phyloP scores from a whole-genome alignment of 139 green algal genomes.

The Nannochloris sp. region DNA sequence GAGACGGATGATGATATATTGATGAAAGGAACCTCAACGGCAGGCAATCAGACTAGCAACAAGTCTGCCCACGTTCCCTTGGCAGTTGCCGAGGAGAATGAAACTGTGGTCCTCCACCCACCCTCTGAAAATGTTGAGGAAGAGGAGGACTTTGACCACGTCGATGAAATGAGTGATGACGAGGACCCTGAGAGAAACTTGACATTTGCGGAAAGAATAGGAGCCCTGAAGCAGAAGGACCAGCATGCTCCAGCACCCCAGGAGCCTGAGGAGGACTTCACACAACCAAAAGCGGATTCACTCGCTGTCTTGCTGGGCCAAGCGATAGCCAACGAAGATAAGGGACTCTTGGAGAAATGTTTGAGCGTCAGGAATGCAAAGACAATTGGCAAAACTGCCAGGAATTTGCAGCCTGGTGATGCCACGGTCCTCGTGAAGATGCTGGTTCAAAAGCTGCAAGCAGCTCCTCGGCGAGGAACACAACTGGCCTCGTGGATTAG shows the following conservation, averaged over 20 bases:
- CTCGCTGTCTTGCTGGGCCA: constrained; percentile 62
- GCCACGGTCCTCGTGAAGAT: constrained; percentile 20
- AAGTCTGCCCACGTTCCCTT: constrained; percentile 4
- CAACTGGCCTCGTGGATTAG: constrained; percentile 60
- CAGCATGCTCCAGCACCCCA: background rate
- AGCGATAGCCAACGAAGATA: constrained; percentile 30
- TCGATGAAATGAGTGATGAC: background rate
- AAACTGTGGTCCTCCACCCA: too few relatives aligned
- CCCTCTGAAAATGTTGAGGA: constrained; percentile 1
- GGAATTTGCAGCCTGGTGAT: constrained; percentile 35
- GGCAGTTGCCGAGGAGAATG: background rate
- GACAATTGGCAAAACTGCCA: constrained; percentile 54
- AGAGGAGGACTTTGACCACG: background rate
- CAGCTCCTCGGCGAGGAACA: constrained; percentile 33
- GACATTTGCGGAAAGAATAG: constrained; percentile 19
- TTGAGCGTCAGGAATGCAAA: constrained; percentile 46
- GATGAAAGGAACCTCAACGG: background rate
- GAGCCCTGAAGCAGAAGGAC: constrained; percentile 5
- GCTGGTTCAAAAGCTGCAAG: constrained; percentile 47
- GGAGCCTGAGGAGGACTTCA: background rate
- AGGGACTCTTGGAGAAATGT: constrained; percentile 49
- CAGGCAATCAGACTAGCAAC: too few relatives aligned
- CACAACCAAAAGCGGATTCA: constrained; percentile 36
- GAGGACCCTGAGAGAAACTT: constrained; percentile 3
- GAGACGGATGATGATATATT: background rate